Conservation (phyloP, 768 basidiomycete species). For the Tubosaeta sp. region DNA sequence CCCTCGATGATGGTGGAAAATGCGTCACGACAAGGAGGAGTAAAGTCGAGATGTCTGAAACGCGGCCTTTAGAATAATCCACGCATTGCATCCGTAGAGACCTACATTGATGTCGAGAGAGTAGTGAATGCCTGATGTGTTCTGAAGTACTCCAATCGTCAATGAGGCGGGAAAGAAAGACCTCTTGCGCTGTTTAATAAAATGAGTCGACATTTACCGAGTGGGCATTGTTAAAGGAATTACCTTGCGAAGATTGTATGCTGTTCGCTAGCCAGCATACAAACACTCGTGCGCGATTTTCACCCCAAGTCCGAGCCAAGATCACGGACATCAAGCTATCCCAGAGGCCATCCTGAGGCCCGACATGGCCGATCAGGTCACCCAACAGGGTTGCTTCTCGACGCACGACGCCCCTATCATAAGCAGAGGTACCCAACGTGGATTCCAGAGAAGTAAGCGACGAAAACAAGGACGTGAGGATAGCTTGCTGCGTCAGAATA, state of each 20-base stretch:
- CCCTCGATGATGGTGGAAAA: constrained; percentile 48
- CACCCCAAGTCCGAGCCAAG: constrained; percentile 55
- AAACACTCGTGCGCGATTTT: constrained; percentile 57
- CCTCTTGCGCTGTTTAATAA: constrained; percentile 36
- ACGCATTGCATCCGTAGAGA: constrained; percentile 9
- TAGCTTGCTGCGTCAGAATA: constrained; percentile 47
- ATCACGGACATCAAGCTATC: constrained; percentile 44
- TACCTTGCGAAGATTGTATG: constrained; percentile 29
- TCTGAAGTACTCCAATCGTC: constrained; percentile 72
- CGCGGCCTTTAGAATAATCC: background rate
- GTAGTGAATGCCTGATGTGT: constrained; percentile 75
- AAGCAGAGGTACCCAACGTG: constrained; percentile 27
- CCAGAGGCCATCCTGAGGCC: constrained; percentile 47
- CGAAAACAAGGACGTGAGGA: constrained; percentile 57
- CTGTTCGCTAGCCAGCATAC: constrained; percentile 65
- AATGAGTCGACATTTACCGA: constrained; percentile 4
- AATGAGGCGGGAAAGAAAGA: constrained; percentile 46
- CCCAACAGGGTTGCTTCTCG: constrained; percentile 52
- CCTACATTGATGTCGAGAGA: constrained; percentile 74
- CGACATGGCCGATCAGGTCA: constrained; percentile 49
- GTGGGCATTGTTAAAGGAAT: constrained; percentile 16
- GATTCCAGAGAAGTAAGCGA: constrained; percentile 36
- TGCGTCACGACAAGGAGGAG: constrained; percentile 64
- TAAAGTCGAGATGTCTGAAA: constrained; percentile 66
- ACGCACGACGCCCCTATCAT: constrained; percentile 42